Conservation (phyloP, 352 stramenopile genomes). For the Phytophthora hybrid region DNA sequence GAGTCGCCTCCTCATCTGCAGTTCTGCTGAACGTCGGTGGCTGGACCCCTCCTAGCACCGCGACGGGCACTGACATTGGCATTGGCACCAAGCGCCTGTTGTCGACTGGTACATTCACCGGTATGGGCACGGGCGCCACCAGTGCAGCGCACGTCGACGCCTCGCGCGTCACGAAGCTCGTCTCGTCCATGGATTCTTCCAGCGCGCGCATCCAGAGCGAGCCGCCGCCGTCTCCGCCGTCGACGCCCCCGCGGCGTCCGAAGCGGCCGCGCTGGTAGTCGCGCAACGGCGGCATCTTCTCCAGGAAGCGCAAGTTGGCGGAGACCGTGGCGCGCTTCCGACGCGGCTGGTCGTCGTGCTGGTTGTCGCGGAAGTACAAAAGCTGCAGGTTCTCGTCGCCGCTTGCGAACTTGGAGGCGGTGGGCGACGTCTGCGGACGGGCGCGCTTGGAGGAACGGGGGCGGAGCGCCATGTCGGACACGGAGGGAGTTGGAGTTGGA, state of each 20-base stretch:
- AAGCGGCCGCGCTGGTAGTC: slow-evolving; percentile 71
- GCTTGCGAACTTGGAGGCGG: slow-evolving; percentile 23
- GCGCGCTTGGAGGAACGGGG: slow-evolving; percentile 32
- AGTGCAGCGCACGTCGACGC: slow-evolving; percentile 47
- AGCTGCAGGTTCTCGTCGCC: slow-evolving; percentile 24
- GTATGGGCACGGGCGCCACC: slow-evolving; percentile 48
- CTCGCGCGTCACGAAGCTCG: slow-evolving; percentile 70
- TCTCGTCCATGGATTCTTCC: slow-evolving; percentile 74
- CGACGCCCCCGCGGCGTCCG: slow-evolving; percentile 68
- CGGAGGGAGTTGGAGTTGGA: background rate
- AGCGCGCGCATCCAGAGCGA: slow-evolving; percentile 67
- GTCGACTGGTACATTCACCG: slow-evolving; percentile 1
- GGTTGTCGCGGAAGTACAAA: slow-evolving; percentile 10
- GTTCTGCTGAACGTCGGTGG: slow-evolving; percentile 4
- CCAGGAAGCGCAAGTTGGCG: slow-evolving; percentile 69
- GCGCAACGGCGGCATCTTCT: slow-evolving; percentile 69
- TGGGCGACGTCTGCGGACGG: slow-evolving; percentile 33
- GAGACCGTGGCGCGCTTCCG: slow-evolving; percentile 69
- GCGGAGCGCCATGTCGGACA: slow-evolving; percentile 32
- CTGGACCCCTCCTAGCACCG: background rate
- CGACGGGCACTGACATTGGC: slow-evolving; percentile 31
- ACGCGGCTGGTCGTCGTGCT: slow-evolving; percentile 29
- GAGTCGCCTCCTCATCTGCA: slow-evolving; percentile 29
- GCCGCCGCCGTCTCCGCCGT: slow-evolving; percentile 49
- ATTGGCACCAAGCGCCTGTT: slow-evolving; percentile 10